Evolutionary conservation across 208 protist genomes (phyloP), one percentile per base, ranked within the genome.

Genomic region (Acanthamoeba healyi): DNA sequence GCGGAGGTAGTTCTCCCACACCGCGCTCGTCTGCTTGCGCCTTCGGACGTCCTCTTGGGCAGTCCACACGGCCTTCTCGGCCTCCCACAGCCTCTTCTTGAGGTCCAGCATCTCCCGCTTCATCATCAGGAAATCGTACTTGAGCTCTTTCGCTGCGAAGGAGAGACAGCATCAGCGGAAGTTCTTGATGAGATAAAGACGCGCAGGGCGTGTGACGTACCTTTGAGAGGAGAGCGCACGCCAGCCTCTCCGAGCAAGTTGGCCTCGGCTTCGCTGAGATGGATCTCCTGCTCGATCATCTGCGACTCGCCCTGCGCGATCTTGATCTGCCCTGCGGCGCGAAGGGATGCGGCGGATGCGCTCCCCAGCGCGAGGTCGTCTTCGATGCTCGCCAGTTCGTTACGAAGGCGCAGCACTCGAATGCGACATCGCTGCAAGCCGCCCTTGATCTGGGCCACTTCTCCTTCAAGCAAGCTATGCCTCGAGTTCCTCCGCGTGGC

Each of bases 121-220:
- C 70, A 79, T 79, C 70, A 79, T 79, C 22, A 79, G 40, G 24
- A 79, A 79, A 24, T 79, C 70, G 70, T 79, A 79, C 36, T 46
- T 79, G 5, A 79, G 17, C 70, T 79, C 70, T 36, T 79, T 79
- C 19, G 36, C 70, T 79, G 36, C n/a, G n/a, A 32, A 2, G 9
- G 1, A 5, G 12, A 17, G 12, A 19, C n/a, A 29, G n/a, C 19
- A 34, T 7, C 0, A 24, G 22, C 3, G 2, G 54, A 7, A 5
- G 54, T 61, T 5, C 12, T 19, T 24, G 17, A 19, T 19, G 54
- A 24, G 12, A 26, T 6, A 54, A 54, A 15, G 49, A 54, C 15
- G 29, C 29, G 61, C 19, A n/a, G n/a, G n/a, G n/a, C n/a, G n/a
- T n/a, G n/a, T n/a, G n/a, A n/a, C n/a, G 65, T 42, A 44, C 70